Evolutionary conservation across 768 basidiomycete species (phyloP).

Genomic region (Boletales sp.): DNA sequence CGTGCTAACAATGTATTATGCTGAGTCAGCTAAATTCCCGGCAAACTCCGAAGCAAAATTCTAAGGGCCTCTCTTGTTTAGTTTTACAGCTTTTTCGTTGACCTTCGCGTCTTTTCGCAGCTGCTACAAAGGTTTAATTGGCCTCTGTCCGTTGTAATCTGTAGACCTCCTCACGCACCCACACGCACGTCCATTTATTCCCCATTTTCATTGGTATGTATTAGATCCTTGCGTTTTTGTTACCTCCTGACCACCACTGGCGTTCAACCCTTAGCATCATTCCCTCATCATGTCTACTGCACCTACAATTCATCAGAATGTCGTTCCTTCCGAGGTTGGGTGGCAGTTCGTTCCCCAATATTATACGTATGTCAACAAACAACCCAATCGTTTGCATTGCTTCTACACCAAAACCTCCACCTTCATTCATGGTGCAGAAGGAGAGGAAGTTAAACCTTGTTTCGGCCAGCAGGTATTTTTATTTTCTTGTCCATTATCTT

Average conservation of each 20-base stretch:
- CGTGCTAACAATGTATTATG: background rate
- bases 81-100: conserved; percentile 16
- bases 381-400: conserved; percentile 93
- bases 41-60: conserved; percentile 33
- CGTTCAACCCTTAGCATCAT: conserved; percentile 22
- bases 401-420: conserved; percentile 99
- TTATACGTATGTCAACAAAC: conserved; percentile 98
- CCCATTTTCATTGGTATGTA: conserved; percentile 27
- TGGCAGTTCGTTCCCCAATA: conserved; percentile 99
- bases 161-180: conserved; percentile 36
- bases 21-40: conserved; percentile 29
- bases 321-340: conserved; percentile 92
- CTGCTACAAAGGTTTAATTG: conserved; percentile 25
- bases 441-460: conserved; percentile 87
- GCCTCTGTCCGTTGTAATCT: conserved; percentile 33
- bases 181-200: conserved; percentile 33
- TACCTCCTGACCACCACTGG: conserved; percentile 5
- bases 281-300: conserved; percentile 38
- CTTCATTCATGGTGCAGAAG: conserved; percentile 96
- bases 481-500: conserved; percentile 3
- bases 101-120: conserved; percentile 23
- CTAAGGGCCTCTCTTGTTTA: background rate
- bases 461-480: conserved; percentile 84
- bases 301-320: conserved; percentile 52
- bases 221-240: background rate